phyloP scores from a whole-genome alignment of 192 early-diverging fungal species.

The Ambispora gerdemannii region DNA sequence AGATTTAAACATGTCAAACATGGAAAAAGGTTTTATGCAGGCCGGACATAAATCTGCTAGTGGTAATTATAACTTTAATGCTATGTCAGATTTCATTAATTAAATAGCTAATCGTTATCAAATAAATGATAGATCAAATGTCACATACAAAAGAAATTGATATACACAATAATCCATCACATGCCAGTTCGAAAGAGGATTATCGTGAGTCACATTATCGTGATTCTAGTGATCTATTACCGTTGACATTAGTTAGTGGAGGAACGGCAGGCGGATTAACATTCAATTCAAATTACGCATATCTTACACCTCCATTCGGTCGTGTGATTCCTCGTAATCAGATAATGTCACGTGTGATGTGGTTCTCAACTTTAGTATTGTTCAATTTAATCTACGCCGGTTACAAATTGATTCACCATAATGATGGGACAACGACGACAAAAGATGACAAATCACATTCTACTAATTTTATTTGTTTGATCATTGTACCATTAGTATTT shows the following conservation, averaged over 20 bases:
- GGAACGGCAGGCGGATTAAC: background rate
- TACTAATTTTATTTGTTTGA: conserved; percentile 9
- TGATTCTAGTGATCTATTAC: conserved; percentile 26
- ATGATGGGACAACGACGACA: background rate
- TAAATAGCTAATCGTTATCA: too few species aligned
- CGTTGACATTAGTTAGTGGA: conserved; percentile 24
- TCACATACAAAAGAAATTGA: too few species aligned
- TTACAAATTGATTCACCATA: conserved; percentile 15
- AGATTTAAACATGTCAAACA: background rate
- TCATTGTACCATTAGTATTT: conserved; percentile 22
- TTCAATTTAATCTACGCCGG: conserved; percentile 27
- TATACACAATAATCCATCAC: too few species aligned
- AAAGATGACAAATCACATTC: background rate
- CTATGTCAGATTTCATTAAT: too few species aligned
- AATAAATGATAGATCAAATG: too few species aligned
- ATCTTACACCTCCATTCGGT: conserved; percentile 25
- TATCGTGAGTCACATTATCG: too few species aligned
- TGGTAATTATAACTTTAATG: conserved; percentile 4
- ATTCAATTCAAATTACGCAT: conserved; percentile 22
- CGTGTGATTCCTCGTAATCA: conserved; percentile 6
- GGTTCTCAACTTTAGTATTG: conserved; percentile 16
- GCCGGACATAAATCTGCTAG: background rate
- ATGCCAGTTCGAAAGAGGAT: too few species aligned
- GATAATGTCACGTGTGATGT: conserved; percentile 23
- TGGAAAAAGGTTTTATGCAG: background rate